Evolutionary conservation across 1,284 basidiomycete genomes (phyloP), one percentile per base, ranked within the genome.

Genomic region (Ganoderma resinaceum): DNA sequence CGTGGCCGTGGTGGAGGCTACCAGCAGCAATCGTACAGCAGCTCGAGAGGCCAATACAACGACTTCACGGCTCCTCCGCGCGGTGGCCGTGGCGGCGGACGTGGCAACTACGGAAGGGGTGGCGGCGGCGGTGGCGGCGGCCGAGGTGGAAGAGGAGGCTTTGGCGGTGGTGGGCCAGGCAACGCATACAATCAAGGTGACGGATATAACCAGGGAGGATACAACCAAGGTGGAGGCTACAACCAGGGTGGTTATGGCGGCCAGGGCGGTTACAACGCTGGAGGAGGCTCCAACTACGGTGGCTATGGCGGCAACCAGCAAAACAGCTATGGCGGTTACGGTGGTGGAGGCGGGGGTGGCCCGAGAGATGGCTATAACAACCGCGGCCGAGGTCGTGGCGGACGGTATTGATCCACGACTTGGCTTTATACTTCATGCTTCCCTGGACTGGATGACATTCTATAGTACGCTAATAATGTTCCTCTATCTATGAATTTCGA

Each of bases 331-430:
- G 66, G 37, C 58, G 57, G 20, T 58, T 70, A 71, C 60, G 71
- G 71, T 40, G 72, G 69, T 57, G 80, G 81, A 57, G 75, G 82
- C 66, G 75, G 73, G 33, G 71, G 70, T 37, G 72, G 66, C 43
- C 7, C 65, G 46, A 68, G 74, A 29, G 75, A 76, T 23, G 73
- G 73, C 14, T 74, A 77, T 53, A 68, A 77, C 57, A 74, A 78
- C 7, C 76, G 82, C 66, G 81, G 83, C 6, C 76, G 83, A 57
- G 83, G 83, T 12, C 80, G 83, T 59, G 83, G 84, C 31, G 77
- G 82, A 60, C 77, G 81, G 8, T 78, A 81, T 70, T 84, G 78
- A 83, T 62, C 26, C 38, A 55, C 42, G 42, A 49, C 6, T 26
- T 43, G 57, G n/a, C 62, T 38, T 29, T 12, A n/a, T 18, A 3